Evolutionary conservation across 257 asterid genomes (phyloP), one percentile per base, ranked within the genome.

Genomic region (Jasminum sambac): DNA sequence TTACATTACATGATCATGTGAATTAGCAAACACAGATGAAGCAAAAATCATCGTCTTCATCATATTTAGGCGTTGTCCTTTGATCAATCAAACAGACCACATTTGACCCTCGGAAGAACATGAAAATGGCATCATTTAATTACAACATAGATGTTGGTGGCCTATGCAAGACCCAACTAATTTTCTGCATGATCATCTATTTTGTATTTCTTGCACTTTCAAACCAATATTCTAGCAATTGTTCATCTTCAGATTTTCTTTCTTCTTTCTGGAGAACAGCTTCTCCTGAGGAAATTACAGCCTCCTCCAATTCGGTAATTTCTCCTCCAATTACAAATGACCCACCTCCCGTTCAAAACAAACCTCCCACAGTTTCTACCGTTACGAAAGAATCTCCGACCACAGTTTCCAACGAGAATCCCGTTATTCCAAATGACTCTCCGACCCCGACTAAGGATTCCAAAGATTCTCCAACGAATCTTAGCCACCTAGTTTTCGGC

Each of bases 401-500:
- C 17, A 1, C 26, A 50, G 25, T 52, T 52, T 9, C 61, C 8
- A 52, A 52, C 12, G 61, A 52, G 17, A 17, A 11, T 19, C 14
- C 61, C 10, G 21, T 6, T 17, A 21, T 52, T 19, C 10, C 30
- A 8, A 37, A 46, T 6, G 1, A 21, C 2, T 17, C 26, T 52
- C 9, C 30, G 19, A 9, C 66, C 41, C 36, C 38, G 34, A 44
- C 34, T 1, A 37, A 10, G 1, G 12, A 8, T 19, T 4, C 14
- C 40, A 39, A 64, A 8, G 60, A 38, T 3, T 57, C 77, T 24
- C 82, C 85, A 0, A 85, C 91, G 8, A 76, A 76, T 55, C 76
- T 84, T 5, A 77, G 71, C 77, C 93, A 89, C 82, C 62, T 89
- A 0, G 75, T 78, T 0, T 85, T 89, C 73, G 93, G 89, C 34